Evolutionary conservation across 805 yeast genomes (phyloP), one percentile per base, ranked within the genome.

Genomic region (Teunomyces cretensis): DNA sequence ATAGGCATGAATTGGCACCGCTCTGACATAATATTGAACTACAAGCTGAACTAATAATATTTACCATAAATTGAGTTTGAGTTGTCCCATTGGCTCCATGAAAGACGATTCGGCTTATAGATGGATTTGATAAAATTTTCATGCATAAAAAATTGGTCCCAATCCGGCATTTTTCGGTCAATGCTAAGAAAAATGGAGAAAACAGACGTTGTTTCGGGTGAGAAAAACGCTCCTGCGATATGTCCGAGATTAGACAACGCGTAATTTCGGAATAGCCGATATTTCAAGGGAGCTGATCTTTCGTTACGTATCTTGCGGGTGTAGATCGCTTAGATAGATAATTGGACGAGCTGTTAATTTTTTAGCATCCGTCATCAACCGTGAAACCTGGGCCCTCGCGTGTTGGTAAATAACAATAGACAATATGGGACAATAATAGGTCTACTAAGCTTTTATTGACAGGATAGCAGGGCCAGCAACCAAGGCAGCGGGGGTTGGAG

Each of bases 51-150:
- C 3, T 12, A 16, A 16, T 15, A 17, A 7, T 17, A n/a, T 17
- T 17, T 33, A 6, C 3, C 9, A 19, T 7, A 17, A 9, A 5
- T 33, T n/a, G 27, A 17, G 16, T 33, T 33, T 22, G 26, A 19
- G 16, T 13, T 13, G 12, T 33, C 17, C 15, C 17, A 33, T 33
- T 33, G 38, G 38, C 15, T 13, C 38, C 28, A 19, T 12, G 12
- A 33, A 33, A 33, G 26, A 33, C 38, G 38, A 19, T 33, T 33
- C 38, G 38, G 38, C 38, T 33, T 33, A 22, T 33, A 33, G 38
- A 33, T 33, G 38, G 38, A 12, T 6, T 33, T 13, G 38, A 33
- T 33, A 33, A 33, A 13, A 17, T 19, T 17, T 33, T 17, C 14
- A 22, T 13, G 38, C 38, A 19, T 33, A 33, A 19, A 33, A 33